These are phyloP conservation scores for Crithidia bombi DNA, from an alignment of 208 protist species.

Conservation along the genomic window DNA sequence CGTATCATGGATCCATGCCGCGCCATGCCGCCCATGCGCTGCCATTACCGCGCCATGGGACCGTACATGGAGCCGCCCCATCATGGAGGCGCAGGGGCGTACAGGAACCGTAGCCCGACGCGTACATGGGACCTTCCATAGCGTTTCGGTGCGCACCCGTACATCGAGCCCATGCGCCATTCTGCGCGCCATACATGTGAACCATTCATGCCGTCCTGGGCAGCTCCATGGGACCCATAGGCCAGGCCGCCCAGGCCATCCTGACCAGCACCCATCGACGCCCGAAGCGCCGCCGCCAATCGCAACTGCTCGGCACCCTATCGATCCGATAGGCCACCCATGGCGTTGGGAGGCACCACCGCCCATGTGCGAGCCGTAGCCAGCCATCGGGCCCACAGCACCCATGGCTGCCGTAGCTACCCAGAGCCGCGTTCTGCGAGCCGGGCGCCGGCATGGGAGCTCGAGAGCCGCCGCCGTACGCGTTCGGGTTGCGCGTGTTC, in stretches of 20 bases:
- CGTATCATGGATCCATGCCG: constrained; percentile 43
- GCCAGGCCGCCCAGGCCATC: constrained; percentile 3
- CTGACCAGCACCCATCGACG: constrained; percentile 9
- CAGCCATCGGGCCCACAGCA: constrained; percentile 10
- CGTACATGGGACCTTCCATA: constrained; percentile 20
- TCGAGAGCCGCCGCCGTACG: constrained; percentile 16
- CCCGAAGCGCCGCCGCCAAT: too few species aligned
- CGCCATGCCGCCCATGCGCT: constrained; percentile 39
- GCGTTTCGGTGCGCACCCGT: neutral
- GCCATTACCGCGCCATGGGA: too few species aligned
- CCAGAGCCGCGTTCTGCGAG: constrained; percentile 10
- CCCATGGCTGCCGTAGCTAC: constrained; percentile 21
- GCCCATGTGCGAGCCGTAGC: constrained; percentile 20
- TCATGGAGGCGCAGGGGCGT: neutral
- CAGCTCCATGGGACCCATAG: neutral
- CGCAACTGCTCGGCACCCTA: too few species aligned
- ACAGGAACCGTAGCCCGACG: too few species aligned
- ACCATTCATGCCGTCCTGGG: constrained; percentile 22
- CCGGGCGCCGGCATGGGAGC: constrained; percentile 7
- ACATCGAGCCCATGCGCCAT: constrained; percentile 16
- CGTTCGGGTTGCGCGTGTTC: constrained; percentile 11
- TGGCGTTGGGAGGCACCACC: constrained; percentile 1
- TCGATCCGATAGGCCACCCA: constrained; percentile 33
- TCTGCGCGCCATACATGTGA: constrained; percentile 24
- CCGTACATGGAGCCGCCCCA: constrained; percentile 24